These are phyloP conservation scores for Colletotrichum sp. DNA, from an alignment of 2,329 filamentous ascomycete genomes.

Conservation along the genomic window DNA sequence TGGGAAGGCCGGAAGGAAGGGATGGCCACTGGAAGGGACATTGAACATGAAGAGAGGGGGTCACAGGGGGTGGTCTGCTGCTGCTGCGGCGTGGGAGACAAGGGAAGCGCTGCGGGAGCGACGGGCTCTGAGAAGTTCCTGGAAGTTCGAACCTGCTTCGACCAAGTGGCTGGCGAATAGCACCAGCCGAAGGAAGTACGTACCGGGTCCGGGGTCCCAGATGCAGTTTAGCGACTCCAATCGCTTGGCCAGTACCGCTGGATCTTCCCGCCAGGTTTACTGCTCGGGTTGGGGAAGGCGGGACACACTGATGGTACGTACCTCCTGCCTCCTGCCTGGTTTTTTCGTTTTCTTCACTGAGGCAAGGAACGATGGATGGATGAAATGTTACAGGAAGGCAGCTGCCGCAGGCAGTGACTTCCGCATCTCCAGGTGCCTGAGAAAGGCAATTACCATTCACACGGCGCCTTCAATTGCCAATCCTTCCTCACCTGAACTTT, in stretches of 20 bases:
- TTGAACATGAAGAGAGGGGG: not conserved
- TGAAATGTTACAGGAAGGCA: not conserved
- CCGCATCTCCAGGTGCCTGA: not conserved
- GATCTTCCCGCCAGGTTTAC: not conserved
- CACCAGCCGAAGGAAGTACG: not conserved
- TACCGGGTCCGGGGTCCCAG: not conserved
- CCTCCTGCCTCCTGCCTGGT: not conserved
- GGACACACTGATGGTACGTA: not conserved
- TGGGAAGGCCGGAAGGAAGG: not conserved
- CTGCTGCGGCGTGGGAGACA: not conserved
- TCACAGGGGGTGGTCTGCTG: not conserved
- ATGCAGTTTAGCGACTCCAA: not conserved
- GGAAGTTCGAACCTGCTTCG: not conserved
- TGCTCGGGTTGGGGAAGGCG: not conserved
- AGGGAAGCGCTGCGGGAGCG: constrained; percentile 8
- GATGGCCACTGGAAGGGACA: not conserved
- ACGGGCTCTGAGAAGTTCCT: not conserved
- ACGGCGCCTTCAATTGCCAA: not conserved
- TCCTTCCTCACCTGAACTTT: not conserved
- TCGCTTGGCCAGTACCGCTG: not conserved
- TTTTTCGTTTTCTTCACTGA: not conserved
- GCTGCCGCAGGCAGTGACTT: not conserved
- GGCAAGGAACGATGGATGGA: not conserved
- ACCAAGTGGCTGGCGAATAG: not conserved
- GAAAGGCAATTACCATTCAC: not conserved